Evolutionary conservation across 352 stramenopile species (phyloP).

Genomic region (Pythium utonaiense): DNA sequence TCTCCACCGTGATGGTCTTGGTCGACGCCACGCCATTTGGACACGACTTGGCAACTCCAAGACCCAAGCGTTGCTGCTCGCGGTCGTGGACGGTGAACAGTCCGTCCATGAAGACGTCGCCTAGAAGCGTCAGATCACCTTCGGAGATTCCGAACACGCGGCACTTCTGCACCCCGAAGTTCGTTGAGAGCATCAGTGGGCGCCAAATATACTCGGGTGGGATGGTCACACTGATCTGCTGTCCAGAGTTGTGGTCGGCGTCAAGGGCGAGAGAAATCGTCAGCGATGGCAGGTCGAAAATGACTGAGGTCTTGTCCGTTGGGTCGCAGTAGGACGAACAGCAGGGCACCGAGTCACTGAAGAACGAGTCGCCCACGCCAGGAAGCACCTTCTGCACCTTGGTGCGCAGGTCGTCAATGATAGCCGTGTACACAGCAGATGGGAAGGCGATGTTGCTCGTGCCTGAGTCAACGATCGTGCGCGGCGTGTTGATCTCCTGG

Average conservation of each 20-base stretch:
- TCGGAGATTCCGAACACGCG: constrained; percentile 83
- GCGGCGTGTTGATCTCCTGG: constrained; percentile 64
- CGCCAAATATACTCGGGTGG: constrained; percentile 83
- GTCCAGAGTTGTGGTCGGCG: constrained; percentile 23
- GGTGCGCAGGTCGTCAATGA: constrained; percentile 50
- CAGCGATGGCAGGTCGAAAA: constrained; percentile 62
- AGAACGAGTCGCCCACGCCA: constrained; percentile 50
- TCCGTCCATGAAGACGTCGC: constrained; percentile 85
- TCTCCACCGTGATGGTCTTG: constrained; percentile 63
- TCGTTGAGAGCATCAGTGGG: constrained; percentile 54
- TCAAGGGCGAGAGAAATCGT: constrained; percentile 60
- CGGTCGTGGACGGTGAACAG: constrained; percentile 81
- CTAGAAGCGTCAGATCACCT: constrained; percentile 65
- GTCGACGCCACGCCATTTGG: constrained; percentile 62
- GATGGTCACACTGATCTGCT: constrained; percentile 75
- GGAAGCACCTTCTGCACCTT: constrained; percentile 47
- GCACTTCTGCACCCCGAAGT: constrained; percentile 38
- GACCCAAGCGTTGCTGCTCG: constrained; percentile 42
- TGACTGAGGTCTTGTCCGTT: constrained; percentile 45
- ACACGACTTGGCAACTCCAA: constrained; percentile 68
- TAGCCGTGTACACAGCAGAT: constrained; percentile 52
- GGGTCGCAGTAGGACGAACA: constrained; percentile 67
- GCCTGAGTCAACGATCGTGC: constrained; percentile 74
- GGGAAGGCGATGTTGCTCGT: constrained; percentile 82
- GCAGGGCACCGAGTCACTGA: constrained; percentile 66